phyloP scores from a whole-genome alignment of 768 basidiomycete species.

The Paxillus involutus region DNA sequence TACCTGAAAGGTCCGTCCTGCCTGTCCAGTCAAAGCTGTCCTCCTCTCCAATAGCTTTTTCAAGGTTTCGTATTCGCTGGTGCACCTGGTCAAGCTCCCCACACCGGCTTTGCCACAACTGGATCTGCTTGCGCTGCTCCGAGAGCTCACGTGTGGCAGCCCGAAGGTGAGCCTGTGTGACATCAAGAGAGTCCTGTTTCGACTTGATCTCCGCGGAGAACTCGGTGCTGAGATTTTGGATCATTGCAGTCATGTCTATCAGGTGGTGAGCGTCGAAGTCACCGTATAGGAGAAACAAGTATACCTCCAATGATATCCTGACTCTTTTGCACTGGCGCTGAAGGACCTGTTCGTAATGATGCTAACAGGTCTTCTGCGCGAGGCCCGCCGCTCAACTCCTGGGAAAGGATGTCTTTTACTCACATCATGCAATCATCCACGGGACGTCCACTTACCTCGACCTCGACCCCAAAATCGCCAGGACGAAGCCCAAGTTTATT shows the following conservation, averaged over 20 bases:
- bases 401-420: neutral
- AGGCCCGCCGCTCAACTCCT: constrained; percentile 72
- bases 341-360: constrained; percentile 68
- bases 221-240: constrained; percentile 73
- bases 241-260: constrained; percentile 82
- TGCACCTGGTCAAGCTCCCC: constrained; percentile 78
- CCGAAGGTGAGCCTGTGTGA: constrained; percentile 83
- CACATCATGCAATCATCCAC: neutral
- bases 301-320: constrained; percentile 81
- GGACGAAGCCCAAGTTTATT: constrained; percentile 94
- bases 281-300: constrained; percentile 1
- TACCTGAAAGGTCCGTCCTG: constrained; percentile 48
- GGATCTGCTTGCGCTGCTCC: constrained; percentile 85
- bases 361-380: constrained; percentile 81
- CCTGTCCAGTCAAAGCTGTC: constrained; percentile 90
- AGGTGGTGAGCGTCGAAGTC: constrained; percentile 9
- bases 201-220: constrained; percentile 81
- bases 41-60: constrained; percentile 75
- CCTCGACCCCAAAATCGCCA: constrained; percentile 93
- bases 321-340: constrained; percentile 81
- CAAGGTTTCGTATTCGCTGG: constrained; percentile 82
- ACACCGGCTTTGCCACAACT: constrained; percentile 69
- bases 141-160: constrained; percentile 89
- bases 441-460: constrained; percentile 61
- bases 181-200: constrained; percentile 87